These are phyloP conservation scores for Rosa chinensis DNA, from an alignment of 306 rosid species.

Conservation along the genomic window DNA sequence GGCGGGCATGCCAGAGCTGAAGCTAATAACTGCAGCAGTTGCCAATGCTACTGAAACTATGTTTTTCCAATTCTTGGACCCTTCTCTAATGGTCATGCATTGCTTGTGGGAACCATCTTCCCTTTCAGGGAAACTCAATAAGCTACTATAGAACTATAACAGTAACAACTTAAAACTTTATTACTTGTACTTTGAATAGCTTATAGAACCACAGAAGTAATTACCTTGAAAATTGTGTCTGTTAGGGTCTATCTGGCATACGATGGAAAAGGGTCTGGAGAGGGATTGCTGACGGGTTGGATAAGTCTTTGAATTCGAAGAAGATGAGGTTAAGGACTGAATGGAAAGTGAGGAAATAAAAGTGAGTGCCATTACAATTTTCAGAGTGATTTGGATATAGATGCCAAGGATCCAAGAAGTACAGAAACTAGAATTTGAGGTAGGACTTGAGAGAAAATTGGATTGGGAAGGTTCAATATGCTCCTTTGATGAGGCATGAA, in stretches of 20 bases:
- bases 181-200: background rate
- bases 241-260: slow-evolving; percentile 38
- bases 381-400: background rate
- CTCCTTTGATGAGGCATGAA: background rate
- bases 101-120: slow-evolving; percentile 38
- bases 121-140: slow-evolving; percentile 31
- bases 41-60: slow-evolving; percentile 63
- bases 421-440: background rate
- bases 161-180: background rate
- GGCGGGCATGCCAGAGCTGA: slow-evolving; percentile 62
- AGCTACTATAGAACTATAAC: background rate
- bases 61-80: slow-evolving; percentile 50
- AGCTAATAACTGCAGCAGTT: slow-evolving; percentile 57
- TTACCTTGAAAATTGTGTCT: slow-evolving; percentile 28
- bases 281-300: slow-evolving; percentile 23
- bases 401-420: background rate
- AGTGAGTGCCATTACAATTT: slow-evolving; percentile 49
- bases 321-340: slow-evolving; percentile 33
- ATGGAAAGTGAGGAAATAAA: slow-evolving; percentile 49
- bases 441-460: slow-evolving; percentile 4
- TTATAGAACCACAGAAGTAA: background rate
- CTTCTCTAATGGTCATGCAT: slow-evolving; percentile 29
- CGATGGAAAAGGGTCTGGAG: slow-evolving; percentile 35
- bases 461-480: slow-evolving; percentile 11
- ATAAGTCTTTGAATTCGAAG: slow-evolving; percentile 34